phyloP scores from a whole-genome alignment of 2,329 filamentous ascomycete genomes.

The Torrubiella hemipterigena region DNA sequence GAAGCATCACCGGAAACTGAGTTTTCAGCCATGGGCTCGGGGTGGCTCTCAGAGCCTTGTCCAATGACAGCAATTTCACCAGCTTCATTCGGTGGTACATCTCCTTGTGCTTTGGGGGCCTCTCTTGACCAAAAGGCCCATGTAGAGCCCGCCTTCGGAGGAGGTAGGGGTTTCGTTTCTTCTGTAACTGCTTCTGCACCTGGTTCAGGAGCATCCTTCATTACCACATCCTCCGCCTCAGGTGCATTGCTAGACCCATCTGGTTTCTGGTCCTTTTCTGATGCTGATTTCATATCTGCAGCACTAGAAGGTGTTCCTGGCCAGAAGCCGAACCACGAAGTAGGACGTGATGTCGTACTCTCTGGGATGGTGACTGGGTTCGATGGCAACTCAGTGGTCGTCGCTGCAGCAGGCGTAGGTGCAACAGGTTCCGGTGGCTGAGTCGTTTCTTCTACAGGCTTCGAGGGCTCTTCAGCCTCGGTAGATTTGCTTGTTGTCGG shows the following conservation, averaged over 20 bases:
- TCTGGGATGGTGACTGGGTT: no score
- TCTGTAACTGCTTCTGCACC: no score
- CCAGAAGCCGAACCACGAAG: constrained; percentile 31
- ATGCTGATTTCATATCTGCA: constrained; percentile 4
- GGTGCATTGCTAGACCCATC: no score
- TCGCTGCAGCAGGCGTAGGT: constrained; percentile 7
- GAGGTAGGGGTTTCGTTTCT: no score
- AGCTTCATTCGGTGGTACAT: constrained; percentile 22
- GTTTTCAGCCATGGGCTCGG: constrained; percentile 31
- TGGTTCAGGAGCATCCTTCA: constrained; percentile 26
- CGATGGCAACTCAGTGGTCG: constrained; percentile 8
- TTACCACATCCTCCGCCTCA: constrained; percentile 30
- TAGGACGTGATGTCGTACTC: constrained; percentile 8
- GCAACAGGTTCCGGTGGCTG: constrained; percentile 9
- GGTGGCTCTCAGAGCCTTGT: constrained; percentile 43
- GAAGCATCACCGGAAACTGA: constrained; percentile 24
- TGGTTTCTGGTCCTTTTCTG: constrained; percentile 14
- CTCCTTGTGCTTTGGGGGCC: constrained; percentile 22
- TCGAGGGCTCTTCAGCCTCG: no score
- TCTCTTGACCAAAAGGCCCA: constrained; percentile 76
- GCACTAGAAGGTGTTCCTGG: constrained; percentile 9
- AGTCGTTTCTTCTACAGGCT: constrained; percentile 10
- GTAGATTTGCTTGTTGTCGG: no score
- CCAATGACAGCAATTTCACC: constrained; percentile 46
- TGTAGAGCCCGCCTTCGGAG: constrained; percentile 47